Conservation (phyloP, 164 flowering plant species). For the Sextonia rubra region DNA sequence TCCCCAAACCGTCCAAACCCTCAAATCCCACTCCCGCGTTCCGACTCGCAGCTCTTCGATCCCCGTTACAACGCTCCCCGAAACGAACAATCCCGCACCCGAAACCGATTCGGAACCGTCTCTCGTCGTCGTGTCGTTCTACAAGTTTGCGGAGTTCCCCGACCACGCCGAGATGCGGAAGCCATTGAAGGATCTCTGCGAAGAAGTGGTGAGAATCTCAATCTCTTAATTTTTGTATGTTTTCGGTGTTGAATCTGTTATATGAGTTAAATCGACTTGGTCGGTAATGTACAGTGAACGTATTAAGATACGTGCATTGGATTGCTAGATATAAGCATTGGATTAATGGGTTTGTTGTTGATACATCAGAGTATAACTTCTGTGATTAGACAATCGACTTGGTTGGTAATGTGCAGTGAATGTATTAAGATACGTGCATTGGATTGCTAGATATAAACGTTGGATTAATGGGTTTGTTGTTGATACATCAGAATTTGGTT, state of each 20-base stretch:
- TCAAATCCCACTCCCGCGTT: slow-evolving; percentile 7
- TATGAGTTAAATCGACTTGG: no score
- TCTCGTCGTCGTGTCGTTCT: slow-evolving; percentile 91
- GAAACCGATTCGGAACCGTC: slow-evolving; percentile 12
- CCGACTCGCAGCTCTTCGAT: slow-evolving; percentile 3
- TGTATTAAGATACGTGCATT: no score
- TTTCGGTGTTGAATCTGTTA: no score
- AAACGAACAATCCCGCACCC: slow-evolving; percentile 2
- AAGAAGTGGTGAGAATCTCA: slow-evolving; percentile 49
- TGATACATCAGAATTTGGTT: no score
- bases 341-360: neutral
- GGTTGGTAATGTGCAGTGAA: no score
- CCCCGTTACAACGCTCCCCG: slow-evolving; percentile 8
- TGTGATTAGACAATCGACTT: no score
- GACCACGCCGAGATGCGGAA: slow-evolving; percentile 69
- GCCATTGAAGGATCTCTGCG: slow-evolving; percentile 83
- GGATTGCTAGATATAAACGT: neutral
- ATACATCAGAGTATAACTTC: no score
- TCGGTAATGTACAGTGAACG: no score
- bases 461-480: neutral
- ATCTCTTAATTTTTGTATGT: neutral
- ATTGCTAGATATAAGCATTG: neutral
- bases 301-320: no score
- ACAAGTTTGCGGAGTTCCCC: slow-evolving; percentile 91
- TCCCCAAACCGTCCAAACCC: slow-evolving; percentile 1